A percentile compares a stretch with the other conserved stretches of the same genome.
phyloP scores from a whole-genome alignment of 1,284 basidiomycete species.

The Malassezia equina region DNA sequence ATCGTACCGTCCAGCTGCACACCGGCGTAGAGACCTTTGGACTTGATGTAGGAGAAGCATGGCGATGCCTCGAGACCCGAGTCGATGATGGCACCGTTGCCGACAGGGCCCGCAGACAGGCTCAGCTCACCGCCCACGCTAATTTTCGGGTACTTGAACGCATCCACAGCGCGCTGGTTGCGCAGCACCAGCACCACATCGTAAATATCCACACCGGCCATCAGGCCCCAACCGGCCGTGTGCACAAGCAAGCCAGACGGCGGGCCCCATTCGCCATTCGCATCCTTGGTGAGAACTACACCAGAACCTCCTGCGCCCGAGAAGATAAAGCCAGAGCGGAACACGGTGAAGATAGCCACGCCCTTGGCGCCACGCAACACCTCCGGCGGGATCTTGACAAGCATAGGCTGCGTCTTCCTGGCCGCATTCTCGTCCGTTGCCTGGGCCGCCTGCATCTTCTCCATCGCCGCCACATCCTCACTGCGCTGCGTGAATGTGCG shows the following conservation, averaged over 20 bases:
- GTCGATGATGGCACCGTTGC: conserved; percentile 46
- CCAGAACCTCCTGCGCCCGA: conserved; percentile 40
- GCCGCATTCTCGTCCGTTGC: conserved; percentile 31
- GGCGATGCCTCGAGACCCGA: conserved; percentile 31
- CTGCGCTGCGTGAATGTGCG: conserved; percentile 34
- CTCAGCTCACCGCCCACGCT: conserved; percentile 43
- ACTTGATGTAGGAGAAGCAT: conserved; percentile 47
- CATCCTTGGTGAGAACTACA: conserved; percentile 38
- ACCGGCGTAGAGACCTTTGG: conserved; percentile 46
- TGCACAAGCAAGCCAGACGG: conserved; percentile 46
- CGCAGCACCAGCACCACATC: conserved; percentile 48
- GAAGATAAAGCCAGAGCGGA: conserved; percentile 33
- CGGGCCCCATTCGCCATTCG: conserved; percentile 42
- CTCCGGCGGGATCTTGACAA: conserved; percentile 43
- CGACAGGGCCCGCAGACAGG: conserved; percentile 45
- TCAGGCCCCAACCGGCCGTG: conserved; percentile 39
- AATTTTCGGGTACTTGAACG: conserved; percentile 38
- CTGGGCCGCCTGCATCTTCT: not conserved
- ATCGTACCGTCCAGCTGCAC: conserved; percentile 46
- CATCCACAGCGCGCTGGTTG: conserved; percentile 35
- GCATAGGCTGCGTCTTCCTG: conserved; percentile 42
- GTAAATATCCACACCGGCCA: conserved; percentile 48
- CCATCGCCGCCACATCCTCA: conserved; percentile 1
- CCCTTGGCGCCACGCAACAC: conserved; percentile 29
- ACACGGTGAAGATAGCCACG: conserved; percentile 46